These are phyloP conservation scores for Taiozyma sp. DNA, from an alignment of 1,139 yeast genomes.

Conservation along the genomic window DNA sequence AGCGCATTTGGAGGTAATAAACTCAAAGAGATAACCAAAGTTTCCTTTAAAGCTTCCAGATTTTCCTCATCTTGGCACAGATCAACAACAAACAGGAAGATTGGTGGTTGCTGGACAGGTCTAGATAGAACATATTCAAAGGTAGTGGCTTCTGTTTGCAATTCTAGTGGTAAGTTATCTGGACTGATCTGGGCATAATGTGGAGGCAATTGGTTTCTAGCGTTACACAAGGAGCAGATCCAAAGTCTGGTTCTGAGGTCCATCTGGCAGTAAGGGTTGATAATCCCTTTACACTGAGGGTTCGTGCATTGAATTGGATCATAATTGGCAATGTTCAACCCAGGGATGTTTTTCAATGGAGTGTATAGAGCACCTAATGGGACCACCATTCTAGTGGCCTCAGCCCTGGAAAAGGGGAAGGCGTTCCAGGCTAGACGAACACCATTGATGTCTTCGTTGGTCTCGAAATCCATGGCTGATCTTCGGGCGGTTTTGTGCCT, in stretches of 20 bases:
- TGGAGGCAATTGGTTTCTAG: constrained; percentile 83
- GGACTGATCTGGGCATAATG: constrained; percentile 84
- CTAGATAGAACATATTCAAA: constrained; percentile 87
- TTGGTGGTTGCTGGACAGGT: constrained; percentile 91
- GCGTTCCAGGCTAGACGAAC: constrained; percentile 89
- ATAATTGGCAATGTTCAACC: constrained; percentile 75
- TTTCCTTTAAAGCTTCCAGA: constrained; percentile 82
- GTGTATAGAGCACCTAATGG: constrained; percentile 95
- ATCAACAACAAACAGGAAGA: constrained; percentile 86
- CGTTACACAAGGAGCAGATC: constrained; percentile 86
- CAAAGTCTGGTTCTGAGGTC: constrained; percentile 81
- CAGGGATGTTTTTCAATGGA: constrained; percentile 79
- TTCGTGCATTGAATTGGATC: constrained; percentile 86
- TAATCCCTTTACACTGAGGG: constrained; percentile 75
- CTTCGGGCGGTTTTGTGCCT: not conserved
- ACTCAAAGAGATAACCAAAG: constrained; percentile 75
- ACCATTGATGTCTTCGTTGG: constrained; percentile 84
- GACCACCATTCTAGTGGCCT: constrained; percentile 87
- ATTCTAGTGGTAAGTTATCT: constrained; percentile 84
- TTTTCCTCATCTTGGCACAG: constrained; percentile 94
- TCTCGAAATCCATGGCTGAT: constrained; percentile 61
- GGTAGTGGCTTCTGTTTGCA: constrained; percentile 74
- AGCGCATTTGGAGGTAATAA: constrained; percentile 91
- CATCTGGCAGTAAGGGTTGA: constrained; percentile 85
- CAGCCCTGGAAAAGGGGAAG: constrained; percentile 84